Percentiles rank a stretch among this genome's conserved stretches.
Evolutionary conservation across 257 asterid species (phyloP).

Genomic region (Cordia subcordata): DNA sequence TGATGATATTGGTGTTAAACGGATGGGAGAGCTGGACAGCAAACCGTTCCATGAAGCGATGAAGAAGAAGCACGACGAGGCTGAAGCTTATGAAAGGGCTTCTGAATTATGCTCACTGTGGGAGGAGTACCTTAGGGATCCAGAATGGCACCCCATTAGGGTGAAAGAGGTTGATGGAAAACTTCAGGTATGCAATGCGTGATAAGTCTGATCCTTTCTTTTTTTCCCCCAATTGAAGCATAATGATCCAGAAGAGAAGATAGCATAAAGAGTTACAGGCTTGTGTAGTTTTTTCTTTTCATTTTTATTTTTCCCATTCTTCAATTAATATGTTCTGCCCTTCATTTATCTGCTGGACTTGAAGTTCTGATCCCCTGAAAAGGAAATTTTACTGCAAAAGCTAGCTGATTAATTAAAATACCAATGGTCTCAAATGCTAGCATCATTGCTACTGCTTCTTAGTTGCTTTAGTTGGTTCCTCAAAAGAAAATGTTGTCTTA

Average conservation of each 20-base stretch:
- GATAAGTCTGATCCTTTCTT: background rate
- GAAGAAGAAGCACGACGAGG: conserved; percentile 54
- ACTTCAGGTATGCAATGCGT: conserved; percentile 42
- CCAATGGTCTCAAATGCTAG: no score
- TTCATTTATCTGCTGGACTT: no score
- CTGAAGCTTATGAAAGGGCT: conserved; percentile 76
- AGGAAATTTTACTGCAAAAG: no score
- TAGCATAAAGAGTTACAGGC: background rate
- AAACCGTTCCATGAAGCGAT: conserved; percentile 72
- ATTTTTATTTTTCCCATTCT: no score
- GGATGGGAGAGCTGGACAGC: conserved; percentile 88
- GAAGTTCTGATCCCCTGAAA: no score
- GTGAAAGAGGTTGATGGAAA: conserved; percentile 52
- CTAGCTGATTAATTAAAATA: no score
- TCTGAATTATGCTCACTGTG: conserved; percentile 75
- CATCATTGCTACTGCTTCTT: no score
- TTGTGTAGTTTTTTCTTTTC: background rate
- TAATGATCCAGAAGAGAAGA: background rate
- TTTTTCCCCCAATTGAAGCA: background rate
- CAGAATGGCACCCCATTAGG: conserved; percentile 86
- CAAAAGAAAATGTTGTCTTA: no score
- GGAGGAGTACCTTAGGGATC: conserved; percentile 94
- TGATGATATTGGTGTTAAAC: conserved; percentile 56
- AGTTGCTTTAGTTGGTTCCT: no score
- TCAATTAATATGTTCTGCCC: no score